A percentile compares a stretch with the other conserved stretches of the same genome.
Conservation (phyloP, 1,284 basidiomycete species). For the Cutaneotrichosporon daszewskae region DNA sequence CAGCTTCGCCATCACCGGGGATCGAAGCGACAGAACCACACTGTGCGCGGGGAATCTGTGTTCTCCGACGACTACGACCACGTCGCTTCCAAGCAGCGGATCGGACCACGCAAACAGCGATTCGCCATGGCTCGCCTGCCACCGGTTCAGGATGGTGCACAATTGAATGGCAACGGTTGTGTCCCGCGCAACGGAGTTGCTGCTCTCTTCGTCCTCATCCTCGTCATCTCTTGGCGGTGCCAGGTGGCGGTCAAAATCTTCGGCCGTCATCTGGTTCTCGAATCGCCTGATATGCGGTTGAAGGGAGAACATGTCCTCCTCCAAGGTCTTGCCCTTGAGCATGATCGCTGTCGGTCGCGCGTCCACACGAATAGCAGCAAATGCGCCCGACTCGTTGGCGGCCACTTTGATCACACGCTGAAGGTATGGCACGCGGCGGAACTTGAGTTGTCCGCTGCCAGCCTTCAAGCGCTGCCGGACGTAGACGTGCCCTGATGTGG, state of each 20-base stretch:
- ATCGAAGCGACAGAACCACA: slow-evolving; percentile 32
- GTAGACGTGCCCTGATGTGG: slow-evolving; percentile 90
- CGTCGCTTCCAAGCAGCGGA: slow-evolving; percentile 39
- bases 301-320: slow-evolving; percentile 62
- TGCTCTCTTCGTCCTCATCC: slow-evolving; percentile 45
- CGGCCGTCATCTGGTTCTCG: slow-evolving; percentile 41
- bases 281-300: slow-evolving; percentile 54
- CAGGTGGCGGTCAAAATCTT: slow-evolving; percentile 30
- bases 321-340: slow-evolving; percentile 58
- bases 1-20: slow-evolving; percentile 23
- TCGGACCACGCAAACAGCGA: slow-evolving; percentile 44
- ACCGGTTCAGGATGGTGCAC: slow-evolving; percentile 39
- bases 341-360: slow-evolving; percentile 59
- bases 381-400: slow-evolving; percentile 82
- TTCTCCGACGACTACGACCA: slow-evolving; percentile 31
- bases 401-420: slow-evolving; percentile 81
- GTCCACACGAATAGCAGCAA: slow-evolving; percentile 77
- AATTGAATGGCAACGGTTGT: slow-evolving; percentile 36
- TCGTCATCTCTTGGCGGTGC: slow-evolving; percentile 18
- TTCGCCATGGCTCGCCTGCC: slow-evolving; percentile 32
- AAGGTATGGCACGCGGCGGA: slow-evolving; percentile 71
- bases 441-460: slow-evolving; percentile 65
- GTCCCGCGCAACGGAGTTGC: slow-evolving; percentile 44
- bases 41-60: slow-evolving; percentile 41
- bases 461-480: slow-evolving; percentile 59